Evolutionary conservation across 768 basidiomycete species (phyloP), one percentile per base, ranked within the genome.

Genomic region (Leucocoprinus birnbaumii): DNA sequence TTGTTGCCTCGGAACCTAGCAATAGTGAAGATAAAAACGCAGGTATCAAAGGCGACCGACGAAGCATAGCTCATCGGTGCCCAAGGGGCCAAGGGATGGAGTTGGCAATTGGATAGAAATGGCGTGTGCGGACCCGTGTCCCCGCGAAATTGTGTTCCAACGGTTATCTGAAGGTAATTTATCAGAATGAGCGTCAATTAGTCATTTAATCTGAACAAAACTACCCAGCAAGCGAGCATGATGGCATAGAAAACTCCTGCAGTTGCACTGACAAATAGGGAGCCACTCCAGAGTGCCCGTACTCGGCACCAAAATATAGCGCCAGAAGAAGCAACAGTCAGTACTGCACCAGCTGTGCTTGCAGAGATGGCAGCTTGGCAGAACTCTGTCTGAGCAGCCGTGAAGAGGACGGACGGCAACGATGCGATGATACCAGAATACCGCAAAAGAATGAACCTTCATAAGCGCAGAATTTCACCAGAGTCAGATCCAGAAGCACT

Each of bases 191-290:
- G 16, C 38, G 4, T n/a, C 13, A 14, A 7, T 9, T 19, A 10
- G 31, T 18, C n/a, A 53, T 21, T 6, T 13, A 44, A 7, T 34
- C 4, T 44, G 4, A 18, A 37, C 22, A 21, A 7, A 22, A 35
- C 43, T 53, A 53, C 51, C 51, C 51, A 53, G 27, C 51, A 53
- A 2, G n/a, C 51, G 18, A 53, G 13, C 51, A 53, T 53, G n/a
- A 53, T n/a, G 11, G 45, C 24, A 21, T 53, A 53, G n/a, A 53
- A 53, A 19, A 53, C 8, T 9, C 51, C 51, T 35, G 43, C 21
- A 27, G 45, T 24, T 13, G 24, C 21, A 22, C 51, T 44, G 19
- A 53, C 51, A n/a, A 53, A 19, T 9, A 44, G 7, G 1, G 43
- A 53, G 21, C 51, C 43, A 53, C 8, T 44, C 51, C 51, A 53